A percentile compares a stretch with the other conserved stretches of the same genome.
Evolutionary conservation across 305 asterid species (phyloP).

Genomic region (Rubia peregrina): DNA sequence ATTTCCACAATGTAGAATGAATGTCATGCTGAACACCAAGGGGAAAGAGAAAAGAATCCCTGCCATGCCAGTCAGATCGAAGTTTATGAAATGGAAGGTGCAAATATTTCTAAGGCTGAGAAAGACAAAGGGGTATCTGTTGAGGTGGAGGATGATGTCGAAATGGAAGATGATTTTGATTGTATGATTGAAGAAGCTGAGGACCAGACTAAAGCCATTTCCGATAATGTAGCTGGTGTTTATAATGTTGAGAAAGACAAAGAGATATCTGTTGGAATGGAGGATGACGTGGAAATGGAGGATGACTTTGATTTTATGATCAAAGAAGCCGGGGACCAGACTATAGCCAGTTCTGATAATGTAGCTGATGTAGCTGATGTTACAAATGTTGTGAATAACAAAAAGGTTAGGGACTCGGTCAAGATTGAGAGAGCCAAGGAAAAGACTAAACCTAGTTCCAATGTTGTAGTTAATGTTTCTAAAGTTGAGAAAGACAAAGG

Average conservation of each 20-base stretch:
- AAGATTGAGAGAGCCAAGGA: neutral
- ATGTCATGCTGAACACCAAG: neutral
- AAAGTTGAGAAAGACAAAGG: neutral
- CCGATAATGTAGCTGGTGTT: too few species aligned
- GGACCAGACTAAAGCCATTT: too few species aligned
- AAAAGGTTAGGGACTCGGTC: neutral
- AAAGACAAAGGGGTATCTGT: neutral
- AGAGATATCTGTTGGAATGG: too few species aligned
- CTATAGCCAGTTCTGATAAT: too few species aligned
- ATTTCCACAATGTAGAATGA: conserved; percentile 2
- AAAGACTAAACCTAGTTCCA: neutral
- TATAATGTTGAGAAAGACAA: too few species aligned
- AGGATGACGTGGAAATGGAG: too few species aligned
- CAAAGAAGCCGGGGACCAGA: too few species aligned
- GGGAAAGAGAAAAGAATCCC: neutral
- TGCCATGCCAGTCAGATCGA: neutral
- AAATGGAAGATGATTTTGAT: neutral
- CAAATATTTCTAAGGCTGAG: neutral
- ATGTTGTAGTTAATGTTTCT: neutral
- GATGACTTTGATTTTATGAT: too few species aligned
- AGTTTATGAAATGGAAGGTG: neutral
- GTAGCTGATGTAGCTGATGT: too few species aligned
- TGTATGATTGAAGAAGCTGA: too few species aligned
- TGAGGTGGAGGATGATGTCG: neutral
- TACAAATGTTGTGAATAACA: neutral